These are phyloP conservation scores for Pugionium dolabratum DNA, from an alignment of 345 rosid genomes.

Conservation along the genomic window DNA sequence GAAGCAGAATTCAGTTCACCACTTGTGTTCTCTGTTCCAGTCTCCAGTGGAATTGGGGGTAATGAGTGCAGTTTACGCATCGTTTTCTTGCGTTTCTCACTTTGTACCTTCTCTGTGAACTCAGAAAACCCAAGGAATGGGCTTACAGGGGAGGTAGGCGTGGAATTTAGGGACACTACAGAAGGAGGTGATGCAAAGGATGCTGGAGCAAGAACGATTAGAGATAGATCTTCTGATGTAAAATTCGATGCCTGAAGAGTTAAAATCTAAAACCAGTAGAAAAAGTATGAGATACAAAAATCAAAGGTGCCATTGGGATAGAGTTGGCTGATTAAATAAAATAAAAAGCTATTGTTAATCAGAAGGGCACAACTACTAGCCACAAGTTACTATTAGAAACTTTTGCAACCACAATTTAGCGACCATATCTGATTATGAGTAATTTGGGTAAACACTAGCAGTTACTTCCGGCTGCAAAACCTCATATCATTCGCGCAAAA, in stretches of 20 bases:
- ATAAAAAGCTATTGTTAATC: slow-evolving; percentile 9
- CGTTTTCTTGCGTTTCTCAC: slow-evolving; percentile 41
- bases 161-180: slow-evolving; percentile 75
- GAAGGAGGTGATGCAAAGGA: slow-evolving; percentile 87
- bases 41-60: slow-evolving; percentile 38
- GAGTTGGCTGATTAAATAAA: not conserved
- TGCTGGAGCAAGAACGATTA: slow-evolving; percentile 93
- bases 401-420: slow-evolving; percentile 10
- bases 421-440: slow-evolving; percentile 1
- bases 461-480: slow-evolving; percentile 15
- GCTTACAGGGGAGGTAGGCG: slow-evolving; percentile 66
- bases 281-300: slow-evolving; percentile 21
- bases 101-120: slow-evolving; percentile 53
- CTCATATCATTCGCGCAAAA: too few relatives aligned
- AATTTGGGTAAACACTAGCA: slow-evolving; percentile 18
- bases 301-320: not conserved
- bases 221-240: slow-evolving; percentile 81
- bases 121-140: slow-evolving; percentile 65
- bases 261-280: slow-evolving; percentile 66
- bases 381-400: slow-evolving; percentile 17
- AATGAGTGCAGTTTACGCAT: slow-evolving; percentile 42
- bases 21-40: slow-evolving; percentile 41
- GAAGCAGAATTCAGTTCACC: slow-evolving; percentile 45
- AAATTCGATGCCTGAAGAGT: slow-evolving; percentile 94
- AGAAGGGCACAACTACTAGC: slow-evolving; percentile 16